Percentiles rank a stretch among this genome's conserved stretches.
Conservation (phyloP, 306 rosid species). For the Geum urbanum region DNA sequence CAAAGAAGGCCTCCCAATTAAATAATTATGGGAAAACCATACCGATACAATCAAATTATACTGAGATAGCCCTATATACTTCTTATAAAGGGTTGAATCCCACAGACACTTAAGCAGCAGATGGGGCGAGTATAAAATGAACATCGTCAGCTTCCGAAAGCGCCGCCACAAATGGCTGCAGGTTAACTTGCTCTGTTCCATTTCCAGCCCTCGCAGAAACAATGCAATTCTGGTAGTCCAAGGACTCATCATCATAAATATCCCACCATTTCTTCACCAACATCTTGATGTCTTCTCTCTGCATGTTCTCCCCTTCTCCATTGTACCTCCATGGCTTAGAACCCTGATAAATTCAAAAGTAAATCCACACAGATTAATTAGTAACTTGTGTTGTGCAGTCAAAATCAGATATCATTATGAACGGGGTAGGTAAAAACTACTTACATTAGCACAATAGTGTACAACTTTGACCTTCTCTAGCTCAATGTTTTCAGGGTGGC, state of each 20-base stretch:
- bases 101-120: constrained; percentile 41
- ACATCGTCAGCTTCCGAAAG: constrained; percentile 23
- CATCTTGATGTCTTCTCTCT: constrained; percentile 68
- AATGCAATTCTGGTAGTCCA: constrained; percentile 35
- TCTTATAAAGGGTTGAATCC: not conserved
- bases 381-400: not conserved
- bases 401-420: not conserved
- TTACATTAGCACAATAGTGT: constrained; percentile 78
- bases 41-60: not conserved
- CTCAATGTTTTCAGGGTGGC: constrained; percentile 66
- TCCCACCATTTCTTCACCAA: constrained; percentile 86
- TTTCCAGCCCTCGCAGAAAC: not conserved
- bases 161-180: constrained; percentile 19
- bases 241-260: constrained; percentile 57
- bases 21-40: constrained; percentile 6
- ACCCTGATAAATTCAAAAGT: constrained; percentile 35
- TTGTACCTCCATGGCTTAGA: constrained; percentile 95
- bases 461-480: constrained; percentile 64
- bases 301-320: constrained; percentile 73
- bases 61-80: not conserved
- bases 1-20: not conserved
- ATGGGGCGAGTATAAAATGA: constrained; percentile 32
- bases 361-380: not conserved
- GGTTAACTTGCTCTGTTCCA: constrained; percentile 3
- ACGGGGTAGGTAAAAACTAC: constrained; percentile 12